Base-by-base conservation (phyloP, 2,329 filamentous ascomycete species). In the Colletotrichum lentis region DNA sequence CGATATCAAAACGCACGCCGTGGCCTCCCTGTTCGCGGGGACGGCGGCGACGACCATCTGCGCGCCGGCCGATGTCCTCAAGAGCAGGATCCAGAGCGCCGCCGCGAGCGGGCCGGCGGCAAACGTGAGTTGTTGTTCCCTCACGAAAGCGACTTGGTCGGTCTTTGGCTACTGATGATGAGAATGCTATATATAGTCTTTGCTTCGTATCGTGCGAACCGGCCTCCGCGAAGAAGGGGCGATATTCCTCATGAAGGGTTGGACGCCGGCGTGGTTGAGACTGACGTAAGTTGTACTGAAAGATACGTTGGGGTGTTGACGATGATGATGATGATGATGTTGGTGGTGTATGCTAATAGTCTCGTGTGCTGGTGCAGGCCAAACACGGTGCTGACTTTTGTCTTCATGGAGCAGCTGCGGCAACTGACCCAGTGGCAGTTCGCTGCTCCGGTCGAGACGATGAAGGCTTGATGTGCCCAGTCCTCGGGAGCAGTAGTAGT, bases 1-100 rank as follows among this genome's bases (percentile, higher is more conserved):
- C 62, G 78, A 81, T 41, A 75, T 80, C 16, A 74, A 71, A n/a
- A 80, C 80, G 2, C 81, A 83, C 66, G 76, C 78, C 1, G 64
- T 77, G 0, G 77, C 81, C 1, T 82, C 80, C 0, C 59, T 83
- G 2, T 72, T 76, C 5, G 81, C 81, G 2, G 81, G 81, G n/a
- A 82, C 81, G 1, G 80, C 82, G 58, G 81, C 81, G 0, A 83
- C 81, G 0, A 83, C 81, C 0, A 74, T 81, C 14, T 83, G 81
- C 59, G 80, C 81, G 0, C 81, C 81, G 0, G 81, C 80, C 5
- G 81, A 83, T 60, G 81, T 83, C 0, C 71, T 83, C 24, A 83
- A 83, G 71, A 82, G 80, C 56, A 74, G 81, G 16, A 73, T 82
- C 39, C 81, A 83, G 64, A 76, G 73, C 55, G 76, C 76, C 2